A percentile compares a stretch with the other conserved stretches of the same genome.
These are phyloP conservation scores for Candolleomyces eurysporus DNA, from an alignment of 768 basidiomycete species.

Conservation along the genomic window DNA sequence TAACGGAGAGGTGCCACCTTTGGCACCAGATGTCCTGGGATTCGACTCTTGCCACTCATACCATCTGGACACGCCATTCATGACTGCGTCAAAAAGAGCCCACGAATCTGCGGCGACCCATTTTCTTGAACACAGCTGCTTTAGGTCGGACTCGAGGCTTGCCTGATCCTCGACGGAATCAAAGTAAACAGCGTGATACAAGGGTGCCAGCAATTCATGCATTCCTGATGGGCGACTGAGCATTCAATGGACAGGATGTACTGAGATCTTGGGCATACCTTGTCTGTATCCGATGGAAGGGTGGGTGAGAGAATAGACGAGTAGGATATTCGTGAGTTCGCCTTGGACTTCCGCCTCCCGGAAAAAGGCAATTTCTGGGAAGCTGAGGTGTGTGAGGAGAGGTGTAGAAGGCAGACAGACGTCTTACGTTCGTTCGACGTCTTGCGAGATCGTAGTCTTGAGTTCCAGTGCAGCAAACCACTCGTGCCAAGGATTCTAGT, in stretches of 20 bases:
- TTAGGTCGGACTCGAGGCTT: conserved; percentile 28
- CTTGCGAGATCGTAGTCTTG: conserved; percentile 85
- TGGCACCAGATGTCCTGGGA: neutral
- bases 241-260: neutral
- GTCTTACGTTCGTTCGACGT: conserved; percentile 92
- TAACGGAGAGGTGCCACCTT: conserved; percentile 14
- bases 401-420: neutral
- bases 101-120: conserved; percentile 89
- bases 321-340: conserved; percentile 83
- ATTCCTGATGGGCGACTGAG: conserved; percentile 55
- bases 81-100: conserved; percentile 75
- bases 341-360: conserved; percentile 70
- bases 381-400: conserved; percentile 46
- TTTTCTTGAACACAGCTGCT: conserved; percentile 60
- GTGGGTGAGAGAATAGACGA: conserved; percentile 77
- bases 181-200: conserved; percentile 80
- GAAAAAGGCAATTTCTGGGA: conserved; percentile 96
- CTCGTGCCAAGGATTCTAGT: conserved; percentile 89
- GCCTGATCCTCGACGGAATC: conserved; percentile 61
- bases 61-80: conserved; percentile 80
- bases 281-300: conserved; percentile 91
- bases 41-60: conserved; percentile 60
- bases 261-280: conserved; percentile 29
- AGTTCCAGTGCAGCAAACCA: conserved; percentile 92
- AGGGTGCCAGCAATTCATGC: conserved; percentile 92